Percentiles rank a stretch among this genome's conserved stretches.
Evolutionary conservation across 2,329 filamentous ascomycete species (phyloP).

Genomic region (Cytospora piceicola): DNA sequence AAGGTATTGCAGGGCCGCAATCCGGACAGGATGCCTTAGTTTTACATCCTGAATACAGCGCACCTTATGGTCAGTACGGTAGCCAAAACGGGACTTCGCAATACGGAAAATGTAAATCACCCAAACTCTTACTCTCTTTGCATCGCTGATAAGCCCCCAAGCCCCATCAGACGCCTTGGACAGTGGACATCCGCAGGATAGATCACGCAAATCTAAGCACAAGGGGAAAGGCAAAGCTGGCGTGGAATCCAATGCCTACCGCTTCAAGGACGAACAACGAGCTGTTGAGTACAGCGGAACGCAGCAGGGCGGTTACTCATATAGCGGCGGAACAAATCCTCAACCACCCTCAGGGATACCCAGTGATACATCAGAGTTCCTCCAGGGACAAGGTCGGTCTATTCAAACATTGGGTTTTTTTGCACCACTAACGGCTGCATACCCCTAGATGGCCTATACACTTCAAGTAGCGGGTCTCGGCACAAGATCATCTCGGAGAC

Average conservation of each 20-base stretch:
- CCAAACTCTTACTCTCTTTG: not conserved
- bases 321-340: not conserved
- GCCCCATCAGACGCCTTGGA: not conserved
- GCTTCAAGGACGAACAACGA: not conserved
- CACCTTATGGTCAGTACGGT: not conserved
- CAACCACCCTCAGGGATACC: not conserved
- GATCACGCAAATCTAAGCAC: conserved; percentile 19
- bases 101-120: not conserved
- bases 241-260: conserved; percentile 7
- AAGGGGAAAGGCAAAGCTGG: conserved; percentile 13
- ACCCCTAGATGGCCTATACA: not conserved
- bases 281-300: not conserved
- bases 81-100: not conserved
- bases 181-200: not conserved
- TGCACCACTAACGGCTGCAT: not conserved
- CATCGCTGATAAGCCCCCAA: not conserved
- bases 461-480: not conserved
- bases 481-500: not conserved
- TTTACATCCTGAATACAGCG: not conserved
- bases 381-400: not conserved
- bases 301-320: not conserved
- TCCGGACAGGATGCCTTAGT: not conserved
- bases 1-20: not conserved
- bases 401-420: not conserved
- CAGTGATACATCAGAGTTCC: not conserved